Evolutionary conservation across 2,329 filamentous ascomycete species (phyloP).

Genomic region (Rutstroemia sp.): DNA sequence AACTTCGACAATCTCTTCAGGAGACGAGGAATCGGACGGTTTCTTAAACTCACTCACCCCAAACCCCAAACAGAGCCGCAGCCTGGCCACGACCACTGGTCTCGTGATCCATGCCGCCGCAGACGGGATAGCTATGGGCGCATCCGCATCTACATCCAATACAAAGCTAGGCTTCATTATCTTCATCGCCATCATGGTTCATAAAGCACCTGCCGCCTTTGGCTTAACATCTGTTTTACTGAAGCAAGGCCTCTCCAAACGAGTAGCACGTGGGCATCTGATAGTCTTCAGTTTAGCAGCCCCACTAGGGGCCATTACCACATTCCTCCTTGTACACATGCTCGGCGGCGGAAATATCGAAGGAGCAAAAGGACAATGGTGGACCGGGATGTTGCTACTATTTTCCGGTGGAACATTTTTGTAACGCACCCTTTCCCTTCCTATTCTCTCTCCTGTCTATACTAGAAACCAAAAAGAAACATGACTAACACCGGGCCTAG

Average conservation of each 20-base stretch:
- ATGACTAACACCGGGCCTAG: conserved; percentile 38
- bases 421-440: conserved; percentile 44
- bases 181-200: conserved; percentile 93
- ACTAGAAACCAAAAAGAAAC: not conserved
- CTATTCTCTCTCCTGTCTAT: not conserved
- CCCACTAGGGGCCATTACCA: conserved; percentile 74
- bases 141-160: conserved; percentile 69
- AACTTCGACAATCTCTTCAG: conserved; percentile 37
- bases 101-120: conserved; percentile 94
- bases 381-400: conserved; percentile 86
- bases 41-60: conserved; percentile 53
- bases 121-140: conserved; percentile 92
- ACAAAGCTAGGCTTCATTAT: conserved; percentile 80
- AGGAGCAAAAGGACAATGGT: conserved; percentile 59
- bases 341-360: conserved; percentile 54
- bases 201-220: conserved; percentile 94
- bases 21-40: conserved; percentile 47
- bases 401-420: conserved; percentile 95
- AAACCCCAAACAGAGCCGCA: conserved; percentile 50
- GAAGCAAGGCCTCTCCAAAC: conserved; percentile 84
- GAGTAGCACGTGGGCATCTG: conserved; percentile 75
- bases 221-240: conserved; percentile 84
- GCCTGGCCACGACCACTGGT: conserved; percentile 79
- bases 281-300: conserved; percentile 89
- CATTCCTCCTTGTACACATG: conserved; percentile 72